phyloP scores from a whole-genome alignment of 371 early-diverging fungal species.

The Capillidium heterosporum region DNA sequence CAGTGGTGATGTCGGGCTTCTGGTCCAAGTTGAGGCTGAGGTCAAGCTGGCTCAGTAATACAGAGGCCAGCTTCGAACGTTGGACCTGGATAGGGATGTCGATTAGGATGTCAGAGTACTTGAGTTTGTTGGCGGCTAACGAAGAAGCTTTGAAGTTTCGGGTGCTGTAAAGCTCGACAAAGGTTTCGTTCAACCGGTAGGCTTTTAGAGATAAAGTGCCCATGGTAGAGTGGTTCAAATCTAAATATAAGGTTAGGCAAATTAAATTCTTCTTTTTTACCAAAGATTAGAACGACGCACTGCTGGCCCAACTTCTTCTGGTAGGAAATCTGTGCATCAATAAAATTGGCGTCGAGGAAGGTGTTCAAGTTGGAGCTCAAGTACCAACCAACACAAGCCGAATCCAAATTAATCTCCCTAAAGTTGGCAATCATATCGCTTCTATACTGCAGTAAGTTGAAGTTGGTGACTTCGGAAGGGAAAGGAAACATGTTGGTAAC shows the following conservation, averaged over 20 bases:
- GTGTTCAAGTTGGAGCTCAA: constrained; percentile 72
- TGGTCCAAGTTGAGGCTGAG: constrained; percentile 16
- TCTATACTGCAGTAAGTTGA: constrained; percentile 43
- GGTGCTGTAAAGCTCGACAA: constrained; percentile 66
- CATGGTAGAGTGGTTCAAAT: constrained; percentile 62
- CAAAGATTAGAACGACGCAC: constrained; percentile 76
- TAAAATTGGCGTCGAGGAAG: constrained; percentile 74
- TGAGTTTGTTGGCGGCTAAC: constrained; percentile 42
- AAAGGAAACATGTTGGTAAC: constrained; percentile 83
- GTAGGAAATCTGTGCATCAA: constrained; percentile 79
- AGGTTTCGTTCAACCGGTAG: constrained; percentile 65
- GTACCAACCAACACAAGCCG: constrained; percentile 95
- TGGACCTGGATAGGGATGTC: constrained; percentile 73
- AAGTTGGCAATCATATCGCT: constrained; percentile 82
- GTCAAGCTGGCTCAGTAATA: constrained; percentile 66
- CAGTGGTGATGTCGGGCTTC: constrained; percentile 6
- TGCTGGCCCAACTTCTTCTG: constrained; percentile 69
- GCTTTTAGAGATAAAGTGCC: constrained; percentile 79
- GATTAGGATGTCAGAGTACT: constrained; percentile 72
- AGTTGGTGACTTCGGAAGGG: constrained; percentile 24
- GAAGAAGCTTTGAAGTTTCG: constrained; percentile 75
- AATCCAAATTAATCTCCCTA: constrained; percentile 84
- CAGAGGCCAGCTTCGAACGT: constrained; percentile 61
- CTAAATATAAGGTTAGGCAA: constrained; percentile 14
- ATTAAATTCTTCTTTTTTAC: constrained; percentile 9